Evolutionary conservation across 2,329 filamentous ascomycete species (phyloP), one percentile per base, ranked within the genome.

Genomic region (Byssothecium circinans): DNA sequence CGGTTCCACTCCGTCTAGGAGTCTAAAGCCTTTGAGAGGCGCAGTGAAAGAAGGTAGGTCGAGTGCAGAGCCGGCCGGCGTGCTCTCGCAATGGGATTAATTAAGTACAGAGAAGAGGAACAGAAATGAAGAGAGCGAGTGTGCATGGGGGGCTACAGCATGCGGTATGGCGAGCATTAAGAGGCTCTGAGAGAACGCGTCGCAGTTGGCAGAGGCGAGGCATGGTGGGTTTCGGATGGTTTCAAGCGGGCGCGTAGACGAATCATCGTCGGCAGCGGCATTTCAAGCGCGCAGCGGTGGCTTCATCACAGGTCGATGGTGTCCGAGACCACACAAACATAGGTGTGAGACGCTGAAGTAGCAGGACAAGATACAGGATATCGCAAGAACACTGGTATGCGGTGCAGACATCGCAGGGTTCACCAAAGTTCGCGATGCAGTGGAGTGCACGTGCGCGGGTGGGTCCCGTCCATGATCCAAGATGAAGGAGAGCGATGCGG

Each of bases 1-100:
- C 58, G 37, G 50, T 57, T 38, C 32, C 44, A 52, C 46, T 50
- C 43, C 47, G 42, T 50, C 46, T 41, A 52, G 46, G 23, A 25
- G 23, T 25, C 23, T 25, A 25, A 5, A 25, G 51, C 51, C 17
- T 33, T 5, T 8, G 29, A 32, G 8, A 12, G 4, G 8, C 10
- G 30, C 14, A n/a, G 33, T 29, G 46, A 67, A 67, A 56, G 62
- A 68, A 65, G 53, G 61, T 34, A 63, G 63, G 58, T 62, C 58
- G 64, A 64, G 51, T 52, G 57, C 60, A 58, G 65, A 70, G 68
- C 63, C 67, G 67, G 63, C 68, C 67, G 60, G 67, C 67, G 66
- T 61, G 61, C 67, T 69, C 67, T 62, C 53, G 56, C 51, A 53
- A 62, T 61, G 57, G 63, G 61, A 55, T 61, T 58, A 56, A 58